phyloP scores from a whole-genome alignment of 2,329 filamentous ascomycete genomes.

The Coniochaeta prunicola region DNA sequence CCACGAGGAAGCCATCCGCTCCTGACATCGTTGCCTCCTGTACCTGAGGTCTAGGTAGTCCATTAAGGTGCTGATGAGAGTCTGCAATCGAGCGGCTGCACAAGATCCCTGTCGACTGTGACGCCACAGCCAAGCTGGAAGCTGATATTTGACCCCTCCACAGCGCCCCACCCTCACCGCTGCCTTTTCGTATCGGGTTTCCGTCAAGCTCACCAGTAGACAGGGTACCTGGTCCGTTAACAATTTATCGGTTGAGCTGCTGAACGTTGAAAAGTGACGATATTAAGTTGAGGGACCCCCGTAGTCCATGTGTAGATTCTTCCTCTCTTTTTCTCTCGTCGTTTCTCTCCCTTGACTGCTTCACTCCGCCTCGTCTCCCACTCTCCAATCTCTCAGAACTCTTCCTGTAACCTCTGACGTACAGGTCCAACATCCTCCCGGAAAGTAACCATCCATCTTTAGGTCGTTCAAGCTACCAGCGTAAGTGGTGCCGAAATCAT shows the following conservation, averaged over 20 bases:
- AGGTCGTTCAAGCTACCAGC: not conserved
- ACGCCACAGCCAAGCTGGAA: slow-evolving; percentile 1
- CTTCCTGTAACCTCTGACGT: not conserved
- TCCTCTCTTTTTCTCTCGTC: not conserved
- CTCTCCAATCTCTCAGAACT: not conserved
- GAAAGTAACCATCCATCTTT: not conserved
- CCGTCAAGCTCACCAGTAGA: not conserved
- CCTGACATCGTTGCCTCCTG: not conserved
- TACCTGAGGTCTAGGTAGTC: not conserved
- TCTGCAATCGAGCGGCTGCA: not conserved
- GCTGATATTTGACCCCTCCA: not conserved
- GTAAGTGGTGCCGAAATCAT: not conserved
- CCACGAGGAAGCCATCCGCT: too few species aligned
- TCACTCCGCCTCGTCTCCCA: not conserved
- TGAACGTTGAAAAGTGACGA: not conserved
- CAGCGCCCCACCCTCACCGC: not conserved
- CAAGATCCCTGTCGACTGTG: not conserved
- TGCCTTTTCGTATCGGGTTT: not conserved
- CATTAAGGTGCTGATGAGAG: too few species aligned
- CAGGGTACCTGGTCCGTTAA: not conserved
- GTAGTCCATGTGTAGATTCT: too few species aligned
- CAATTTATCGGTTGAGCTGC: not conserved
- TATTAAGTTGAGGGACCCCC: not conserved
- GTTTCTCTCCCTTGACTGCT: not conserved
- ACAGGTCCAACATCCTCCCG: not conserved